Percentiles rank a stretch among this genome's conserved stretches.
Conservation (phyloP, 495 filamentous ascomycete species). For the Ascobolus immersus region DNA sequence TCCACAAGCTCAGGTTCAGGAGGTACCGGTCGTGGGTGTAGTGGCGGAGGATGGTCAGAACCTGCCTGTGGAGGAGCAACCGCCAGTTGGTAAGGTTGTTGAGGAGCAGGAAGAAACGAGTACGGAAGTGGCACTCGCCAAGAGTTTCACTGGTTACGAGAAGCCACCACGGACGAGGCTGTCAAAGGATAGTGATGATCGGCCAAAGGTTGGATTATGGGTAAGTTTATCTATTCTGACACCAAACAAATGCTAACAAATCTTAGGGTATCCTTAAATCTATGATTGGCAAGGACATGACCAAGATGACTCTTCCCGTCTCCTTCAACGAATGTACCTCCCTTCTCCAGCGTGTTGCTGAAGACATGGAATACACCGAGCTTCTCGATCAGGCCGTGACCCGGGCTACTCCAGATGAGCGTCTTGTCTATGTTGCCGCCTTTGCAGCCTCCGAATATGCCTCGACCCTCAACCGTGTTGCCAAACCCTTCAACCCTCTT, state of each 20-base stretch:
- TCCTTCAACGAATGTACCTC: constrained; percentile 98
- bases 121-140: too few relatives aligned
- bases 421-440: constrained; percentile 85
- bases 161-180: constrained; percentile 50
- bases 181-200: constrained; percentile 74
- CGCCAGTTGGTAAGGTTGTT: constrained; percentile 27
- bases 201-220: constrained; percentile 89
- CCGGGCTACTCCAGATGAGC: constrained; percentile 61
- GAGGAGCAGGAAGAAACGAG: too few relatives aligned
- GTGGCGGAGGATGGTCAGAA: constrained; percentile 23
- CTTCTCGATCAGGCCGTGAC: constrained; percentile 76
- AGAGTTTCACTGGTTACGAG: constrained; percentile 82
- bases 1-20: constrained; percentile 14
- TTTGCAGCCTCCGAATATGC: constrained; percentile 93
- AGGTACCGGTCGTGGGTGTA: constrained; percentile 20
- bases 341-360: constrained; percentile 77
- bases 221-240: constrained; percentile 26
- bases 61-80: too few relatives aligned
- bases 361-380: constrained; percentile 95
- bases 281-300: constrained; percentile 99
- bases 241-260: background rate
- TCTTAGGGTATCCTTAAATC: constrained; percentile 83
- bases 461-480: constrained; percentile 84
- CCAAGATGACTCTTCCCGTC: constrained; percentile 93
- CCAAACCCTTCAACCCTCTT: constrained; percentile 92